Conservation (phyloP, 2,329 filamentous ascomycete species). For the Colletotrichum lupini region DNA sequence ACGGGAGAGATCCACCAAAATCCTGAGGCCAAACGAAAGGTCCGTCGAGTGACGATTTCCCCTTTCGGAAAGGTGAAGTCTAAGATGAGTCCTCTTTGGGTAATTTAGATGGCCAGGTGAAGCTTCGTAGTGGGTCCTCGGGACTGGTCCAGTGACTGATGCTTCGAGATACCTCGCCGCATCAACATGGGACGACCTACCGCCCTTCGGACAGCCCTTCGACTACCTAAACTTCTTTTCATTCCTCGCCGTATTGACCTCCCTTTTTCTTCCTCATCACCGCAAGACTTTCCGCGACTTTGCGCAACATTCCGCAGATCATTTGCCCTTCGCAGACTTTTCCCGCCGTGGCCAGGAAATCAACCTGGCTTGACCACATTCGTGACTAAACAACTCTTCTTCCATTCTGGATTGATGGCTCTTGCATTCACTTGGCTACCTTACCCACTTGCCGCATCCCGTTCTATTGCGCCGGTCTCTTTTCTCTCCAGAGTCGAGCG, state of each 20-base stretch:
- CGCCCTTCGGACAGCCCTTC: too few species aligned
- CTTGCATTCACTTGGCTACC: too few species aligned
- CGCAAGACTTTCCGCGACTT: not conserved
- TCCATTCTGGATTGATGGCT: too few species aligned
- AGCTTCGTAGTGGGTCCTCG: not conserved
- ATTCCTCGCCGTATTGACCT: not conserved
- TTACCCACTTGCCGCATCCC: too few species aligned
- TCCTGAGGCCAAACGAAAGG: not conserved
- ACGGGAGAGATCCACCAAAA: not conserved
- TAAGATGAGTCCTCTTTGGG: not conserved
- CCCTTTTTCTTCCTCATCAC: not conserved
- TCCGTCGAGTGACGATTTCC: not conserved
- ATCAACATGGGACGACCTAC: not conserved
- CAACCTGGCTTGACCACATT: too few species aligned
- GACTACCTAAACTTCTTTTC: not conserved
- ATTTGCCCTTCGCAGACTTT: too few species aligned
- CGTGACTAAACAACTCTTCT: too few species aligned
- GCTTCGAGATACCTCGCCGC: not conserved
- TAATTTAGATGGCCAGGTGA: not conserved
- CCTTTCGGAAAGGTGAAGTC: not conserved
- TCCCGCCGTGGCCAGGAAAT: too few species aligned
- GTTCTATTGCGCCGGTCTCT: too few species aligned
- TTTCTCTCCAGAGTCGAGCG: too few species aligned
- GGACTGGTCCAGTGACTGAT: not conserved
- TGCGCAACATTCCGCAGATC: too few species aligned